Evolutionary conservation across 371 early-diverging fungal species (phyloP), one percentile per base, ranked within the genome.

Genomic region (Mortierella sp.): DNA sequence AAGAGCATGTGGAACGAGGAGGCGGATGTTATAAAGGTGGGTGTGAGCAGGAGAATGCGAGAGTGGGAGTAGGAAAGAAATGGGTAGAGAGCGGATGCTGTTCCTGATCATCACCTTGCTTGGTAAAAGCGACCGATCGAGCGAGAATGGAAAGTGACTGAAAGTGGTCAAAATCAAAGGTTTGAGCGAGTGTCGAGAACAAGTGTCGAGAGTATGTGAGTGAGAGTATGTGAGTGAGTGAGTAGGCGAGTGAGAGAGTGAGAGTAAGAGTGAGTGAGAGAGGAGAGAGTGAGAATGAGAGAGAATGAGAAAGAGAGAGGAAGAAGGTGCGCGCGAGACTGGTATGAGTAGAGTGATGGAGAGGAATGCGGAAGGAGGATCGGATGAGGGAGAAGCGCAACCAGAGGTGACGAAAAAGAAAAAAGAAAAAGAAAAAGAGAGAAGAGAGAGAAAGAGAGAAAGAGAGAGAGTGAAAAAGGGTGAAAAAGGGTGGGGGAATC

Each of bases 391-490:
- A n/a, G n/a, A n/a, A n/a, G n/a, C n/a, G n/a, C n/a, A n/a, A n/a
- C n/a, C n/a, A n/a, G n/a, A n/a, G n/a, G n/a, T n/a, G n/a, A 46
- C 46, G 16, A 46, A 46, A 9, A 16, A 50, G 3, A 14, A 14
- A 50, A 2, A 26, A 23, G 53, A 23, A 9, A 19, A 9, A 23
- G 23, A 26, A 23, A 53, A 11, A 19, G 26, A 53, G 53, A 53
- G 53, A 53, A n/a, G 21, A 53, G 21, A 23, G 53, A 53, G 23
- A 53, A 23, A 53, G 53, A 53, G 50, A 50, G 21, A 21, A n/a
- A 21, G n/a, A 21, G 50, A 50, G 21, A 50, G 21, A n/a, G 50
- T 6, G 21, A n/a, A 14, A n/a, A 14, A n/a, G 50, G 14, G 50
- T 14, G 50, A 14, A 21, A 50, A 26, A 53, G 18, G 53, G 53